These are phyloP conservation scores for Diaporthe aspalathi DNA, from an alignment of 2,329 filamentous ascomycete genomes.

Conservation along the genomic window DNA sequence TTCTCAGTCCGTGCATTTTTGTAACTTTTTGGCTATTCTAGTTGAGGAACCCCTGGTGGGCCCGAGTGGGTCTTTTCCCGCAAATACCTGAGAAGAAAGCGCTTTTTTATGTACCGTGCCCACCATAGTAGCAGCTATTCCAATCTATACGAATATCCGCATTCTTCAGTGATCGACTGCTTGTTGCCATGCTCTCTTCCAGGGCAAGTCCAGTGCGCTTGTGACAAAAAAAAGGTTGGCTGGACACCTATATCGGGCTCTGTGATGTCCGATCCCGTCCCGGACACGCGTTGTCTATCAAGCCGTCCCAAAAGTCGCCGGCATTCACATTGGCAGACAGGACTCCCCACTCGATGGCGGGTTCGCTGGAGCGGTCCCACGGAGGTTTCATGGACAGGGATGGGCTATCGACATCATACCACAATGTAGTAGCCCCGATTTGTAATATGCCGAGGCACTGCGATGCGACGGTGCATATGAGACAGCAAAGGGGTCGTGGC, in stretches of 20 bases:
- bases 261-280: neutral
- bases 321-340: neutral
- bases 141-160: no score
- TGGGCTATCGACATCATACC: neutral
- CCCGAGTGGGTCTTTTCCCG: no score
- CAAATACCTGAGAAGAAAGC: no score
- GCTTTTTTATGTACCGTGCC: no score
- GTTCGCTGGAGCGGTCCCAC: neutral
- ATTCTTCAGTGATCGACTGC: no score
- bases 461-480: neutral
- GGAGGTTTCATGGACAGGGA: conserved; percentile 10
- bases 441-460: conserved; percentile 10
- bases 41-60: no score
- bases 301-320: conserved; percentile 9
- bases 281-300: neutral
- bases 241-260: neutral
- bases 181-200: no score
- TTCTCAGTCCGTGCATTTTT: no score
- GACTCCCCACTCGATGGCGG: neutral
- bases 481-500: neutral
- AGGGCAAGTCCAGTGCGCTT: neutral
- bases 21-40: no score
- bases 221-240: neutral
- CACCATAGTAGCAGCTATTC: no score
- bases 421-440: no score